Evolutionary conservation across 1,284 basidiomycete species (phyloP), one percentile per base, ranked within the genome.

Genomic region (Papiliotrema nemorosa): DNA sequence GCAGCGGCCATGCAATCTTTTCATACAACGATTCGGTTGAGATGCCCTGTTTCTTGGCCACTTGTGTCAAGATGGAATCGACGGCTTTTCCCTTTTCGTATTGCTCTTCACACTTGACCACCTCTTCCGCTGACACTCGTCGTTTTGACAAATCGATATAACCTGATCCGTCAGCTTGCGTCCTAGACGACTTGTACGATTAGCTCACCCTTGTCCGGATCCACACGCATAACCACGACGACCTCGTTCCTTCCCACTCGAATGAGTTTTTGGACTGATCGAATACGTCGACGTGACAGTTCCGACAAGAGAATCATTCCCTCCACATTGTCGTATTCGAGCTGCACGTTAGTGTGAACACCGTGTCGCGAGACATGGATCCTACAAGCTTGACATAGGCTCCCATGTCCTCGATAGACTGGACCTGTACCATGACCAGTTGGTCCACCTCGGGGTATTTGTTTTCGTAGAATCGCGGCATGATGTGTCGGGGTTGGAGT

Each of bases 111-210:
- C 96, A 98, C 79, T 97, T 97, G 44, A 87, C 84, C 64, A 98
- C 94, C 74, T 98, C 94, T 74, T 99, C 96, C 10, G 94, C 88
- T 10, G 93, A 97, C n/a, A 99, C 94, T 67, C 96, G 87, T 64
- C 96, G 87, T 80, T 99, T 99, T 47, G 93, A 97, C 35, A 98
- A 80, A 82, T 99, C 94, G 69, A 99, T 99, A 78, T 98, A 98
- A 18, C 93, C 91, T 44, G 22, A 21, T 4, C n/a, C 18, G 7
- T 25, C 26, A 48, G 29, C 37, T 2, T 18, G 3, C 26, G 27
- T 24, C 18, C 13, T 13, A 6, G 2, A 27, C 24, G 27, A 20
- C 31, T 2, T 20, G 6, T 18, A 25, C 41, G 14, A 16, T 37
- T n/a, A 7, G 74, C 82, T 60, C 59, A 89, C 92, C 96, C 80